These are phyloP conservation scores for Bipolaris victoriae DNA, from an alignment of 2,329 filamentous ascomycete genomes.

Conservation along the genomic window DNA sequence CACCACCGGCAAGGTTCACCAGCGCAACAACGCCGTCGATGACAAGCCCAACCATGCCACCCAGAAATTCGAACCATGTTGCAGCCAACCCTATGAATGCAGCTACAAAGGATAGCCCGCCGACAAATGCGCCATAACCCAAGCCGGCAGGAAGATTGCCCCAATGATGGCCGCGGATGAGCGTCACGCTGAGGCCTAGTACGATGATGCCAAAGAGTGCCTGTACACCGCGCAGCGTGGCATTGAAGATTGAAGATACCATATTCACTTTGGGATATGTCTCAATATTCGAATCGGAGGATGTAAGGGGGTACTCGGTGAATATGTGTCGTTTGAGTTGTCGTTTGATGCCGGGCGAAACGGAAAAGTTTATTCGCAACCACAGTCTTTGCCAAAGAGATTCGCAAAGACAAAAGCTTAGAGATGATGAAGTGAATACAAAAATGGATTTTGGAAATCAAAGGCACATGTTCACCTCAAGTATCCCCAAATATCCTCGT, in stretches of 20 bases:
- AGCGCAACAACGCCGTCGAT: conserved; percentile 3
- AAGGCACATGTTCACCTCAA: background rate
- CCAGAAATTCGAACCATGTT: background rate
- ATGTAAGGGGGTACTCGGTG: background rate
- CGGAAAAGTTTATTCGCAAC: background rate
- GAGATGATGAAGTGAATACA: background rate
- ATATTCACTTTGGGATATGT: background rate
- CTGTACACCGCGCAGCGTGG: conserved; percentile 7
- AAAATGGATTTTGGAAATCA: too few species aligned
- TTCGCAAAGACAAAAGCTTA: background rate
- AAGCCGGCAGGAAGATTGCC: conserved; percentile 7
- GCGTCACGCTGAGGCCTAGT: conserved; percentile 5
- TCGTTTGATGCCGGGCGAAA: background rate
- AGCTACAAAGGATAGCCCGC: conserved; percentile 3
- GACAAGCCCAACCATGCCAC: background rate
- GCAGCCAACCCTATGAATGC: conserved; percentile 4
- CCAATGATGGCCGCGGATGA: conserved; percentile 8
- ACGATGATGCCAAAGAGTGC: conserved; percentile 10
- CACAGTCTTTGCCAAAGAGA: background rate
- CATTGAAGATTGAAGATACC: conserved; percentile 1
- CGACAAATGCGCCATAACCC: conserved; percentile 3
- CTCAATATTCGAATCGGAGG: background rate
- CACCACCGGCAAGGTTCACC: conserved; percentile 6
- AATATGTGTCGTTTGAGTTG: background rate
- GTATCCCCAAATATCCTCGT: background rate